Conservation (phyloP, 495 filamentous ascomycete genomes). For the Pseudevernia furfuracea region DNA sequence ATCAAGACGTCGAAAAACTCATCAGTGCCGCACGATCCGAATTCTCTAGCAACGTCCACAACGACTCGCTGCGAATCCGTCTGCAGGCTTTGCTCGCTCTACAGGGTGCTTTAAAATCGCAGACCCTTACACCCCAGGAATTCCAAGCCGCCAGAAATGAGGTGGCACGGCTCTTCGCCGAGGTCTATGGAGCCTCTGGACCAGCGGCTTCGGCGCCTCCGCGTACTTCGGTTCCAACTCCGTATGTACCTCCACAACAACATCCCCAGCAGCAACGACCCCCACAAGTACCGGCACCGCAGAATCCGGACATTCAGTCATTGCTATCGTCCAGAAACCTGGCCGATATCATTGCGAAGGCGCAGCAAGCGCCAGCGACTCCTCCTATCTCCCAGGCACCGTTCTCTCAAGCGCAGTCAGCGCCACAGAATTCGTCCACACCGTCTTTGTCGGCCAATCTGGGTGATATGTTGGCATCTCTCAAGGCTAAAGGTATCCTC, state of each 20-base stretch:
- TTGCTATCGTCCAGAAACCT: constrained; percentile 43
- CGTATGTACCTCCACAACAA: constrained; percentile 26
- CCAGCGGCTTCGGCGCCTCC: constrained; percentile 13
- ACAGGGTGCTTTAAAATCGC: constrained; percentile 68
- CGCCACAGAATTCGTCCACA: constrained; percentile 31
- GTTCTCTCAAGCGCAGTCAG: constrained; percentile 7
- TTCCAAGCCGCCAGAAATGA: constrained; percentile 71
- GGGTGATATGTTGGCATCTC: constrained; percentile 38
- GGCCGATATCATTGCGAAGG: constrained; percentile 43
- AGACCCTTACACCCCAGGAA: constrained; percentile 71
- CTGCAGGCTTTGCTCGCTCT: constrained; percentile 82
- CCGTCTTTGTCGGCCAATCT: constrained; percentile 33
- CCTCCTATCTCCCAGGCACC: constrained; percentile 17
- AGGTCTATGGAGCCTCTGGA: not conserved
- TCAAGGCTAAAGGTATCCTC: constrained; percentile 43
- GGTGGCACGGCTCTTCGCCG: constrained; percentile 57
- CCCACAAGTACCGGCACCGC: constrained; percentile 33
- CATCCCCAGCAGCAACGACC: constrained; percentile 28
- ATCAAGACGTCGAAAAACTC: constrained; percentile 70
- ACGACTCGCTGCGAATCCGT: constrained; percentile 64
- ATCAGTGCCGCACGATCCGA: constrained; percentile 62
- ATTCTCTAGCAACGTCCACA: constrained; percentile 63
- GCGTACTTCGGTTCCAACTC: constrained; percentile 24
- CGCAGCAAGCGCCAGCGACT: constrained; percentile 32
- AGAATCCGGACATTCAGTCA: constrained; percentile 34